Evolutionary conservation across 768 basidiomycete genomes (phyloP).

Genomic region (Lactarius deliciosus): DNA sequence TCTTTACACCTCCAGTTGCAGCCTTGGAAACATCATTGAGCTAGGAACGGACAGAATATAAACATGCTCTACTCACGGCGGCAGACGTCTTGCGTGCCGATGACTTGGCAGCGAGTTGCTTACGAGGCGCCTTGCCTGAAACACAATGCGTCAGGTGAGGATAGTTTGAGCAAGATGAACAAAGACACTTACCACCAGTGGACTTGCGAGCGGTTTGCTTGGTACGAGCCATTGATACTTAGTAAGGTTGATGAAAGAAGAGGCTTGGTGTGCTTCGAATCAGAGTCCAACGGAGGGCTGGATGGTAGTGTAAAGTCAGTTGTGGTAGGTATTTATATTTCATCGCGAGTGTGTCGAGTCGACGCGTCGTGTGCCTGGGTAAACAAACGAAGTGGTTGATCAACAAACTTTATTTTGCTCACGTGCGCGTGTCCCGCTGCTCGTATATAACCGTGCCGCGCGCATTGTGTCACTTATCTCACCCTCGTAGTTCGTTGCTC

Average conservation of each 20-base stretch:
- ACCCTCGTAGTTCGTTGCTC: not conserved
- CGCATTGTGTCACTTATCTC: slow-evolving; percentile 9
- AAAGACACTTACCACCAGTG: slow-evolving; percentile 55
- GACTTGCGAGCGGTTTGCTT: slow-evolving; percentile 79
- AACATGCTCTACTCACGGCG: slow-evolving; percentile 28
- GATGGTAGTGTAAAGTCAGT: not conserved
- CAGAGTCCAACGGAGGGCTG: slow-evolving; percentile 11
- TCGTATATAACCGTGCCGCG: slow-evolving; percentile 32
- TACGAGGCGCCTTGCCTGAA: slow-evolving; percentile 62
- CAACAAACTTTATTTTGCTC: slow-evolving; percentile 31
- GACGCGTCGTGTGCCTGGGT: slow-evolving; percentile 19
- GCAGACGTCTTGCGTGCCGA: slow-evolving; percentile 60
- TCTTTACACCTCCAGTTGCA: slow-evolving; percentile 67
- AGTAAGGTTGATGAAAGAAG: not conserved
- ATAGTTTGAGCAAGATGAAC: not conserved
- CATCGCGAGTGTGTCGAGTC: not conserved
- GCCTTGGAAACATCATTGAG: slow-evolving; percentile 30
- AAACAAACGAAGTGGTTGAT: slow-evolving; percentile 34
- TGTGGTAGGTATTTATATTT: slow-evolving; percentile 20
- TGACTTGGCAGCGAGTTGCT: slow-evolving; percentile 69
- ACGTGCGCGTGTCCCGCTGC: slow-evolving; percentile 25
- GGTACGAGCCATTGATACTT: slow-evolving; percentile 60
- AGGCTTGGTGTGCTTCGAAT: slow-evolving; percentile 4
- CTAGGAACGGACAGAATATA: not conserved
- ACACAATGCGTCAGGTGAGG: no score